These are phyloP conservation scores for Xylaria sp. DNA, from an alignment of 2,329 filamentous ascomycete species.

Conservation along the genomic window DNA sequence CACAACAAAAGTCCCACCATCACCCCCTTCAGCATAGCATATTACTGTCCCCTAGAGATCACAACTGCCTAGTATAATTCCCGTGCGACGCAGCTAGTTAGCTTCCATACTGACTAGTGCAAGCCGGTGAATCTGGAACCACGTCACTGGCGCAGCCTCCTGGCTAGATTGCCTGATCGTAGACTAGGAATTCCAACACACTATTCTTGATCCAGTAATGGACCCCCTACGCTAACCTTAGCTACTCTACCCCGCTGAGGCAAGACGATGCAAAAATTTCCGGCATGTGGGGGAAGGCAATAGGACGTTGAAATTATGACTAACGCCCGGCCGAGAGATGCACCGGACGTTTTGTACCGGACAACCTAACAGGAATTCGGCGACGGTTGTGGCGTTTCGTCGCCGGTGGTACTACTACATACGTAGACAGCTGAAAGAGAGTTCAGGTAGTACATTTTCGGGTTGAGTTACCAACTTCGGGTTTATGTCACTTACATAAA, in stretches of 20 bases:
- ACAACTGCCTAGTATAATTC: not conserved
- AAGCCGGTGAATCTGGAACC: not conserved
- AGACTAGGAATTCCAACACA: not conserved
- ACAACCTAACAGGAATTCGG: not conserved
- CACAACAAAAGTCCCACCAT: too few species aligned
- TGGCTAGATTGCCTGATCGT: too few species aligned
- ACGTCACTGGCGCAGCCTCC: not conserved
- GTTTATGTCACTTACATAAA: too few species aligned
- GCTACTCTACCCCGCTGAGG: not conserved
- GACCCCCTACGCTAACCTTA: not conserved
- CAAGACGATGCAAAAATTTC: not conserved
- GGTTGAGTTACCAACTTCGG: not conserved
- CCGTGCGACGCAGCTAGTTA: not conserved
- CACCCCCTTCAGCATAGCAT: too few species aligned
- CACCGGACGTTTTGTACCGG: not conserved
- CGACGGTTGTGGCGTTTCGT: not conserved
- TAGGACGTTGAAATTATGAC: not conserved
- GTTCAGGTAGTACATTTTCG: too few species aligned
- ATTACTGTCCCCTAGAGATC: too few species aligned
- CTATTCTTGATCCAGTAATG: not conserved
- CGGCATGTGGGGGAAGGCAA: not conserved
- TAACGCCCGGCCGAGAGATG: not conserved
- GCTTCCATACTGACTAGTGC: not conserved
- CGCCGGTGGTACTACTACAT: too few species aligned
- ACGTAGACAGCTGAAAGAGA: too few species aligned